Percentiles rank a stretch among this genome's conserved stretches.
phyloP scores from a whole-genome alignment of 768 basidiomycete genomes.

The Trametopsis cervina region DNA sequence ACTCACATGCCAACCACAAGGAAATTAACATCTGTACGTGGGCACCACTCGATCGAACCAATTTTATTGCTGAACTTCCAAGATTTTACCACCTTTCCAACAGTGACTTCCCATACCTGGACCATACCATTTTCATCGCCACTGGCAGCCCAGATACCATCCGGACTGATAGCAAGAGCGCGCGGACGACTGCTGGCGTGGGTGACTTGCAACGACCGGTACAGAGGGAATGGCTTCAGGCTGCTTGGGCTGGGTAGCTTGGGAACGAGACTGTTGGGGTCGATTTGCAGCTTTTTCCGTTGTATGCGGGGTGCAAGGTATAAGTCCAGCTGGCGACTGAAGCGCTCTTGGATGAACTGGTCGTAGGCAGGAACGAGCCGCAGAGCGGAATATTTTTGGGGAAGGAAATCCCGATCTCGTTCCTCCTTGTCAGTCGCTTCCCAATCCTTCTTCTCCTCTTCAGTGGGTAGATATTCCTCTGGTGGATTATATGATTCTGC shows the following conservation, averaged over 20 bases:
- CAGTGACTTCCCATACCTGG: slow-evolving; percentile 85
- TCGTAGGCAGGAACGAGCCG: slow-evolving; percentile 90
- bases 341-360: slow-evolving; percentile 88
- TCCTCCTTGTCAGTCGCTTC: slow-evolving; percentile 81
- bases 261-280: slow-evolving; percentile 86
- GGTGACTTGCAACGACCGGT: slow-evolving; percentile 62
- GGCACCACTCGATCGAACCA: slow-evolving; percentile 90
- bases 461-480: slow-evolving; percentile 88
- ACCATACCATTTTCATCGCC: slow-evolving; percentile 88
- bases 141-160: slow-evolving; percentile 86
- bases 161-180: slow-evolving; percentile 74
- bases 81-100: slow-evolving; percentile 81
- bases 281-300: slow-evolving; percentile 81
- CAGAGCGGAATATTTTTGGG: slow-evolving; percentile 77
- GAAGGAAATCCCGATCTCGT: slow-evolving; percentile 82
- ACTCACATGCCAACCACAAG: slow-evolving; percentile 78
- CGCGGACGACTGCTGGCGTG: slow-evolving; percentile 68
- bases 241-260: slow-evolving; percentile 91
- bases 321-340: slow-evolving; percentile 88
- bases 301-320: slow-evolving; percentile 94
- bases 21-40: slow-evolving; percentile 72
- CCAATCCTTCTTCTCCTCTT: slow-evolving; percentile 78
- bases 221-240: slow-evolving; percentile 90
- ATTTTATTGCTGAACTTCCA: slow-evolving; percentile 82
- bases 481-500: slow-evolving; percentile 99